Conservation (phyloP, 1,284 basidiomycete species). For the Puccinia polysora region DNA sequence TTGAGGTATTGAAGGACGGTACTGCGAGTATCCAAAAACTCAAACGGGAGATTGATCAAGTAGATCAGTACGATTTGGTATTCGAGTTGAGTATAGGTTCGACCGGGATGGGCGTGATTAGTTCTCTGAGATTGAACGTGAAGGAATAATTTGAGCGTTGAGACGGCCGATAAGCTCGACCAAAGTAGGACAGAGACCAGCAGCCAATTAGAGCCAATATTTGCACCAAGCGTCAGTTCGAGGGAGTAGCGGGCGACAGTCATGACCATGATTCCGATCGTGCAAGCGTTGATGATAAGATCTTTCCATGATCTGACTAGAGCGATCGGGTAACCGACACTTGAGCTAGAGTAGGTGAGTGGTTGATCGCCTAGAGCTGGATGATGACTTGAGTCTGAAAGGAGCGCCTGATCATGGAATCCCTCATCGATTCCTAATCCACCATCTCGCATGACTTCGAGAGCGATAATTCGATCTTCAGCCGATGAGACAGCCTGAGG, state of each 20-base stretch:
- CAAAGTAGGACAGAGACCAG: slow-evolving; percentile 15
- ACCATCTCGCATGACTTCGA: slow-evolving; percentile 19
- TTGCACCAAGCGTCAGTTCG: not conserved
- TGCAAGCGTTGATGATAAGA: not conserved
- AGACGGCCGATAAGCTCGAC: not conserved
- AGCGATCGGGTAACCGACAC: too few relatives aligned
- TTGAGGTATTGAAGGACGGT: slow-evolving; percentile 1
- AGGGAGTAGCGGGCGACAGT: not conserved
- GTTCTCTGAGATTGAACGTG: not conserved
- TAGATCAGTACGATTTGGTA: slow-evolving; percentile 2
- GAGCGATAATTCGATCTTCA: slow-evolving; percentile 23
- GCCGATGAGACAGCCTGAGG: slow-evolving; percentile 20
- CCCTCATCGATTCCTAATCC: slow-evolving; percentile 27
- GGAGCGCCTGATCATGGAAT: not conserved
- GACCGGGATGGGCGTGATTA: slow-evolving; percentile 1
- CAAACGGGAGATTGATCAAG: slow-evolving; percentile 11
- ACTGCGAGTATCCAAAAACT: slow-evolving; percentile 15
- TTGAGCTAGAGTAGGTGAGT: not conserved
- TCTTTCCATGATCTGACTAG: slow-evolving; percentile 28
- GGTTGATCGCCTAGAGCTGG: not conserved
- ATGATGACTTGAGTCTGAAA: not conserved
- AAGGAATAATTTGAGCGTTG: slow-evolving; percentile 4
- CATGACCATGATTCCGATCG: slow-evolving; percentile 6
- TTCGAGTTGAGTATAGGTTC: slow-evolving; percentile 3
- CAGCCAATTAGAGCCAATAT: slow-evolving; percentile 22